Conservation (phyloP, 2,329 filamentous ascomycete genomes). For the Septoria linicola region DNA sequence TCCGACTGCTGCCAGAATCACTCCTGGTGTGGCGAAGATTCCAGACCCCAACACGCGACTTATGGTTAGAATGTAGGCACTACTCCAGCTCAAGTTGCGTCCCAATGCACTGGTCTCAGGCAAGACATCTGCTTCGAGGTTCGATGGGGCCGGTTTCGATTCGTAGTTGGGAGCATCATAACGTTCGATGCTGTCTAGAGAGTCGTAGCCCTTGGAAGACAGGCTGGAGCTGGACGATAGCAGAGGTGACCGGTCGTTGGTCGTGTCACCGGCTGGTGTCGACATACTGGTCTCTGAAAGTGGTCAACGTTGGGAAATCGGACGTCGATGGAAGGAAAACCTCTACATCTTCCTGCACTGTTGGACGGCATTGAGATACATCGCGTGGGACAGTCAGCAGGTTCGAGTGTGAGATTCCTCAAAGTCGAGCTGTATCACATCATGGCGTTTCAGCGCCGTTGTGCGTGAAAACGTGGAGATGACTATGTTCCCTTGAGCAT, state of each 20-base stretch:
- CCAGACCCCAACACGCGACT: conserved; percentile 68
- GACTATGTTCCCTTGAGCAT: too few relatives aligned
- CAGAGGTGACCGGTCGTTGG: conserved; percentile 16
- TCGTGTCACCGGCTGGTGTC: not conserved
- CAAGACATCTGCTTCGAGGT: conserved; percentile 58
- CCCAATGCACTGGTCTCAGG: conserved; percentile 60
- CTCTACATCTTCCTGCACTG: conserved; percentile 9
- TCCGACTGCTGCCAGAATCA: conserved; percentile 65
- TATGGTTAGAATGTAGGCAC: conserved; percentile 59
- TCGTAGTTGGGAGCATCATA: conserved; percentile 12
- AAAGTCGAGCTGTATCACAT: conserved; percentile 13
- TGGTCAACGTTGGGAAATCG: not conserved
- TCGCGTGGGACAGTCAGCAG: conserved; percentile 7
- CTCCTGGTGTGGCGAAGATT: conserved; percentile 69
- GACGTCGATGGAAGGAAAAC: not conserved
- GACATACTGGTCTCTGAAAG: conserved; percentile 4
- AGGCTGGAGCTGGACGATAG: conserved; percentile 12
- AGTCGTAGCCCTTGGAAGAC: conserved; percentile 9
- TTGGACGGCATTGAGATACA: not conserved
- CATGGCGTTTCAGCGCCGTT: conserved; percentile 7
- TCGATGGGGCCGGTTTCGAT: conserved; percentile 18
- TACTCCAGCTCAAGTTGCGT: conserved; percentile 61
- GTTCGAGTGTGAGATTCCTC: conserved; percentile 11
- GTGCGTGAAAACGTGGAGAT: not conserved
- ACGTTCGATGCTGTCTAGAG: conserved; percentile 16